phyloP scores from a whole-genome alignment of 495 filamentous ascomycete genomes.

The Talaromyces trachyspermus region DNA sequence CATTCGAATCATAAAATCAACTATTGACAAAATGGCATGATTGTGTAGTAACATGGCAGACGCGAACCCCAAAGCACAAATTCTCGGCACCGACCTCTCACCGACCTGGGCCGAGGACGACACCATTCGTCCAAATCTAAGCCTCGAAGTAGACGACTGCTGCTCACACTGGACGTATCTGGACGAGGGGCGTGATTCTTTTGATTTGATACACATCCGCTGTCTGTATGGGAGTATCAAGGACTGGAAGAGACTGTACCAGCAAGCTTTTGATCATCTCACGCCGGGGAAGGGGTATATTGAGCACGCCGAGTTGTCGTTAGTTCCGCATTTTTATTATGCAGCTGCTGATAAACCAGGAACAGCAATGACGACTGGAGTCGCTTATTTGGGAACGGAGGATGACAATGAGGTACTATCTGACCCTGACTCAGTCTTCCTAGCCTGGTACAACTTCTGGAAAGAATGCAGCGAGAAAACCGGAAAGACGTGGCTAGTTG shows the following conservation, averaged over 20 bases:
- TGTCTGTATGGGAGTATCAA: conserved; percentile 55
- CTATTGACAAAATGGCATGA: neutral
- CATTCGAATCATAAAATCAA: no score
- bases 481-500: conserved; percentile 31
- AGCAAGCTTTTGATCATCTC: conserved; percentile 50
- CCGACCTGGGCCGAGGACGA: conserved; percentile 39
- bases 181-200: conserved; percentile 36
- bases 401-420: conserved; percentile 18
- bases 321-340: neutral
- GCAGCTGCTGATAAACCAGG: neutral
- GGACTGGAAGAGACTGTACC: conserved; percentile 55
- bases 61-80: conserved; percentile 52
- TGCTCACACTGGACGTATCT: conserved; percentile 48
- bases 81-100: conserved; percentile 61
- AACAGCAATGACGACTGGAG: neutral
- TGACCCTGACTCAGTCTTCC: conserved; percentile 11
- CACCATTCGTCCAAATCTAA: conserved; percentile 54
- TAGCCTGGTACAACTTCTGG: conserved; percentile 23
- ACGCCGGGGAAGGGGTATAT: conserved; percentile 58
- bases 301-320: conserved; percentile 37
- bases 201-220: conserved; percentile 62
- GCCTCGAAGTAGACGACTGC: conserved; percentile 64
- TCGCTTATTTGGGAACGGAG: conserved; percentile 26
- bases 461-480: conserved; percentile 26
- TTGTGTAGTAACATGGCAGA: conserved; percentile 47